Base-by-base conservation (phyloP, 192 early-diverging fungal species). In the Lobulomyces angularis region DNA sequence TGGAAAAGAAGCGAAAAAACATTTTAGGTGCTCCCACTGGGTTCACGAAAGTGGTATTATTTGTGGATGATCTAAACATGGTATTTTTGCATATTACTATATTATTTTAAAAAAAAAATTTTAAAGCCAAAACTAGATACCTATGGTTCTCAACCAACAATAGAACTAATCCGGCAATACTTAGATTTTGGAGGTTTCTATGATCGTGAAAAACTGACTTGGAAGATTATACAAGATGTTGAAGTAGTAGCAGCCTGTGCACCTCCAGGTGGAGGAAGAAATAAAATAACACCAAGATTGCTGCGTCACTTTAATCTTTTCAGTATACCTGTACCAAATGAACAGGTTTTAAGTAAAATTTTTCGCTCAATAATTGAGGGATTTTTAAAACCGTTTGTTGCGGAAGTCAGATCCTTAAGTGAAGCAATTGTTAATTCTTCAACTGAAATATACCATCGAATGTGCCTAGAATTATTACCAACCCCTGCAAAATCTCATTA, bases 21-120 rank as follows among this genome's bases (percentile, higher is more conserved):
- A 74, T 72, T 32, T 51, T 54, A 41, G 73, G 73, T n/a, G 69
- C 73, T 2, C 73, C 73, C 5, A 48, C 50, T 16, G 73, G 73
- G 9, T 57, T 51, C 31, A 63, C 51, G 34, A 69, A 61, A 43
- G 65, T 76, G 31, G 58, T 72, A n/a, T 39, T 76, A 9, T 76
- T 76, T 56, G 64, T 76, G 8, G 73, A 76, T 46, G 73, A 76
- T 41, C 46, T 76, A 26, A 76, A 76, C 45, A 76, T 76, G 69
- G n/a, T n/a, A n/a, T n/a, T n/a, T n/a, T n/a, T n/a, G n/a, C n/a
- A n/a, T n/a, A n/a, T n/a, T n/a, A n/a, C n/a, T n/a, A n/a, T n/a
- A n/a, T n/a, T n/a, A n/a, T n/a, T n/a, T n/a, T n/a, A n/a, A n/a
- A n/a, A n/a, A n/a, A n/a, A n/a, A n/a, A n/a, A n/a, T n/a, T n/a